phyloP scores from a whole-genome alignment of 225 moss, liverwort and hornwort species.

The Rhytidiadelphus loreus region DNA sequence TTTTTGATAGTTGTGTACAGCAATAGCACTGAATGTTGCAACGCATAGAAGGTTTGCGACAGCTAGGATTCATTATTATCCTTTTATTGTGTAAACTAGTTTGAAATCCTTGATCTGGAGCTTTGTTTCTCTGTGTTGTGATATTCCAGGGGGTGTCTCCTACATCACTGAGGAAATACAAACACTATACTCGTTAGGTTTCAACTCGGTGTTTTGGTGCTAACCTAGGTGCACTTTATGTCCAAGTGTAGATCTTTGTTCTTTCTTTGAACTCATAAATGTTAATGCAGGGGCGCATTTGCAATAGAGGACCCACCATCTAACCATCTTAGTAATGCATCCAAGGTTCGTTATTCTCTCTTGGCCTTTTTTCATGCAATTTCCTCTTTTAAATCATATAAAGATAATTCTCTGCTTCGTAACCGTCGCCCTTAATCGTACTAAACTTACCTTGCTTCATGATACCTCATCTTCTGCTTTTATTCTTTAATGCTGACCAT shows the following conservation, averaged over 20 bases:
- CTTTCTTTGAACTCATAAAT: not conserved
- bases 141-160: not conserved
- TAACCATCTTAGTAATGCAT: conserved; percentile 44
- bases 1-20: not conserved
- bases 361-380: not conserved
- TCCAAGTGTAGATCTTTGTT: not conserved
- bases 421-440: not conserved
- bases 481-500: not conserved
- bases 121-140: not conserved
- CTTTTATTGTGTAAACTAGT: not conserved
- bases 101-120: not conserved
- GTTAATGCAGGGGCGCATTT: conserved; percentile 53
- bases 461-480: not conserved
- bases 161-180: not conserved
- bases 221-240: not conserved
- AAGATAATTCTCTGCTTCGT: not conserved
- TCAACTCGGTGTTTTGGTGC: not conserved
- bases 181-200: not conserved
- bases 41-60: not conserved
- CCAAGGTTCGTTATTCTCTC: conserved; percentile 25
- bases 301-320: conserved; percentile 37
- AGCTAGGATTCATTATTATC: not conserved
- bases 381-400: not conserved
- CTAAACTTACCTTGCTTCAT: not conserved
- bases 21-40: not conserved